phyloP scores from a whole-genome alignment of 805 yeast species.

The Monosporozyma solicola region DNA sequence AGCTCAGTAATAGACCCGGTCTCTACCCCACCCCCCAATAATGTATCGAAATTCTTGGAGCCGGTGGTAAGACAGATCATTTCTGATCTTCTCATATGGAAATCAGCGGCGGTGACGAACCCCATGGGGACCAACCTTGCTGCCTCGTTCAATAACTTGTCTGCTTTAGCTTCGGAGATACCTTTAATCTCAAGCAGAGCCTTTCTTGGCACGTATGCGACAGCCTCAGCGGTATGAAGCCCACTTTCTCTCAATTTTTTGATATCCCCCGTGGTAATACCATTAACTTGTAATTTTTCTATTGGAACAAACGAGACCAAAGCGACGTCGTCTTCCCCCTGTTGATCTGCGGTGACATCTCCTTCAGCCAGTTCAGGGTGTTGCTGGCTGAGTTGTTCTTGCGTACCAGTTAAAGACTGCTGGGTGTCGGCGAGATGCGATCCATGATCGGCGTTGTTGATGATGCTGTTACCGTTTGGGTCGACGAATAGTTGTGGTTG shows the following conservation, averaged over 20 bases:
- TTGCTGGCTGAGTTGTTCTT: not conserved
- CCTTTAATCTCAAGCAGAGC: conserved; percentile 74
- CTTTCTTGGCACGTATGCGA: conserved; percentile 89
- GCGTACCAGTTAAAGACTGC: not conserved
- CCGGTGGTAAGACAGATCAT: conserved; percentile 93
- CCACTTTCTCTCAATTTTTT: conserved; percentile 77
- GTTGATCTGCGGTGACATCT: conserved; percentile 12
- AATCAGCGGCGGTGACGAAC: conserved; percentile 93
- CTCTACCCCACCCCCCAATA: conserved; percentile 93
- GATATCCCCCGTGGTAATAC: conserved; percentile 72
- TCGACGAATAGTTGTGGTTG: conserved; percentile 6
- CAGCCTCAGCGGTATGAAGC: conserved; percentile 79
- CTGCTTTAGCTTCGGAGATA: conserved; percentile 92
- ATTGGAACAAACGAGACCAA: conserved; percentile 29
- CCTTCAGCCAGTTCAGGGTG: not conserved
- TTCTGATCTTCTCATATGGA: conserved; percentile 81
- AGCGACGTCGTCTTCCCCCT: conserved; percentile 45
- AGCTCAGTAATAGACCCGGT: conserved; percentile 95
- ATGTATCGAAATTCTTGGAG: conserved; percentile 83
- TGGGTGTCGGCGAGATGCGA: conserved; percentile 3
- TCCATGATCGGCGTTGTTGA: not conserved
- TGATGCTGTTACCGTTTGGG: not conserved
- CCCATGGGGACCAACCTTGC: conserved; percentile 88
- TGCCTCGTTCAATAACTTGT: conserved; percentile 72
- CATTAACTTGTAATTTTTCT: conserved; percentile 55